Base-by-base conservation (phyloP, 1,139 yeast species). In the Waltiozyma sp. region DNA sequence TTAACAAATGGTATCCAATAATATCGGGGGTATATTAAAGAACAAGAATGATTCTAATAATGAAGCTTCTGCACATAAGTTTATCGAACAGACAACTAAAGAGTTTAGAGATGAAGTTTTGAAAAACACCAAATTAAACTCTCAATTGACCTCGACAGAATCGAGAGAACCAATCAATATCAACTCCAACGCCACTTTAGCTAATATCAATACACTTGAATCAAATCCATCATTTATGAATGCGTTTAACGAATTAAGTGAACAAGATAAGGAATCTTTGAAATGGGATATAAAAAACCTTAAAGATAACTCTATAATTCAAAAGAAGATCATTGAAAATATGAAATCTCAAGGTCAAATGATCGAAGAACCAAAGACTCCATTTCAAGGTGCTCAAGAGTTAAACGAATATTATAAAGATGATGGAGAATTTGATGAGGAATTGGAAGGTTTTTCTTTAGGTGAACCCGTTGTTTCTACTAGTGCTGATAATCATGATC, bases 321-420 rank as follows among this genome's bases (percentile, higher is more conserved):
- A 66, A 19, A 65, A 66, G 47, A 55, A 55, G 40, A 64, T 64
- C 45, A 58, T 58, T 41, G 66, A 63, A 42, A 67, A 65, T 45
- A 58, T 66, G 41, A 21, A 21, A 21, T 21, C 23, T 21, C 16
- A 15, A 14, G 61, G 58, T 43, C 46, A 50, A 75, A 77, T 61
- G 6, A 88, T 91, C 41, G 95, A 87, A 55, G 98, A 91, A 62
- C 98, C 98, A 34, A 91, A 91, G 68, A 91, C 98, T 2, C 98
- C 98, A 3, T 91, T 84, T 59, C 95, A 86, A 58, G 95, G 95
- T 19, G 95, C 96, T 0, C 84, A 86, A 38, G 84, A 77, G 45
- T 75, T 79, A 13, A 96, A 89, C 52, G 93, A 89, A 59, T 88
- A 88, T 58, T 72, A 77, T 49, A 89, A 80, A 50, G 82, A 78